These are phyloP conservation scores for Abrus pulchellus DNA, from an alignment of 306 rosid species.

Conservation along the genomic window DNA sequence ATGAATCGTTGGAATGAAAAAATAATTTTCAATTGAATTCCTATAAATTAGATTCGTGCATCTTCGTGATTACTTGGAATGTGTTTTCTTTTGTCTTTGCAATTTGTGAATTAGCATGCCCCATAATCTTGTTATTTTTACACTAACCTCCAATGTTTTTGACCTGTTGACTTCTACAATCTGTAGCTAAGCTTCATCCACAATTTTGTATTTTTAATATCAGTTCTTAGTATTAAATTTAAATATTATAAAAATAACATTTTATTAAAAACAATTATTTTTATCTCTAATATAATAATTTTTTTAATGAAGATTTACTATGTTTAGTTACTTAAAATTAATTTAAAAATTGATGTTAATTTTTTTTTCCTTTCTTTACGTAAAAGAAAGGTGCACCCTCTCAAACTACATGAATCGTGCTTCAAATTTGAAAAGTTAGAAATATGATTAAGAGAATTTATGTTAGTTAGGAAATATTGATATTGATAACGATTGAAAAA, in stretches of 20 bases:
- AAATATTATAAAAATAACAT: too few species aligned
- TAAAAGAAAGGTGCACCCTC: background rate
- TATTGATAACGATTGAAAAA: too few species aligned
- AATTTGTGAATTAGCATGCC: constrained; percentile 32
- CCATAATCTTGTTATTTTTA: constrained; percentile 4
- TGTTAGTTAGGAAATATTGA: too few species aligned
- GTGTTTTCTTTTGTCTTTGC: constrained; percentile 50
- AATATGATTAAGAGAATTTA: too few species aligned
- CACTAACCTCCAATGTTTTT: constrained; percentile 48
- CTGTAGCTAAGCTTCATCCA: background rate
- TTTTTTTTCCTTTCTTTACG: too few species aligned
- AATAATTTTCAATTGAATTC: background rate
- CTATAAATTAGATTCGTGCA: background rate
- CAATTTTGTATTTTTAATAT: background rate
- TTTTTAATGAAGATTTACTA: too few species aligned
- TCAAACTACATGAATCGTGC: background rate
- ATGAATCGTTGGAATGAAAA: too few species aligned
- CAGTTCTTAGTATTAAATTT: background rate
- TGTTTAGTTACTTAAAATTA: too few species aligned
- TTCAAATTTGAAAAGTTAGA: too few species aligned
- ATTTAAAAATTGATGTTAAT: too few species aligned
- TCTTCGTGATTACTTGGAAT: constrained; percentile 34
- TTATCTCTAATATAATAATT: too few species aligned
- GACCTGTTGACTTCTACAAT: constrained; percentile 45
- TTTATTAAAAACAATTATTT: too few species aligned